Percentiles rank a stretch among this genome's conserved stretches.
These are phyloP conservation scores for Rubia yunnanensis DNA, from an alignment of 257 asterid genomes.

Conservation along the genomic window DNA sequence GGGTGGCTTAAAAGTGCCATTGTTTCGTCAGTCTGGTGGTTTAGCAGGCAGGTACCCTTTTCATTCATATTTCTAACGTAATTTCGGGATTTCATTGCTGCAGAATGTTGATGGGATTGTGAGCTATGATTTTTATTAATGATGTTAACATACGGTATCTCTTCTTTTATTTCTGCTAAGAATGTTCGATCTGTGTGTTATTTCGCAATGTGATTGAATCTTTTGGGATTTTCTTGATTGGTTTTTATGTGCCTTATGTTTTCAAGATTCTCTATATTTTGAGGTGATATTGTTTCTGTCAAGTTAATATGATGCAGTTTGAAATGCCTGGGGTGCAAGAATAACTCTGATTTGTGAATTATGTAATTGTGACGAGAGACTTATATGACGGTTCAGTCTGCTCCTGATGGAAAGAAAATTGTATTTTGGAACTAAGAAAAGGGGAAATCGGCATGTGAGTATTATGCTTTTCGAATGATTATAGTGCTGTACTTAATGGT, in stretches of 20 bases:
- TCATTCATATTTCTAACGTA: neutral
- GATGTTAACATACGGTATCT: neutral
- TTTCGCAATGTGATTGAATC: constrained; percentile 3
- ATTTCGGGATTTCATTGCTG: constrained; percentile 1
- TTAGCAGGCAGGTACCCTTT: constrained; percentile 34
- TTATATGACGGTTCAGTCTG: neutral
- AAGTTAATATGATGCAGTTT: neutral
- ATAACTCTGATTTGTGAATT: neutral
- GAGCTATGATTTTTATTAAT: constrained; percentile 1
- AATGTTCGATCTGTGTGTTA: constrained; percentile 15
- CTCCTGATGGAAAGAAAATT: neutral
- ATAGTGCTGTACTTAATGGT: constrained; percentile 1
- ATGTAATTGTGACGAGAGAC: neutral
- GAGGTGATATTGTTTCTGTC: neutral
- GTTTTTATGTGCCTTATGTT: neutral
- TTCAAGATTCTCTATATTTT: neutral
- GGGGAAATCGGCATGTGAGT: neutral
- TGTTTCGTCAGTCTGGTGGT: neutral
- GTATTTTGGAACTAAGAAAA: neutral
- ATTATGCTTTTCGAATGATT: neutral
- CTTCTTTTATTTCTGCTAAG: neutral
- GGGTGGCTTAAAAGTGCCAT: neutral
- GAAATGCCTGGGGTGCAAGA: neutral
- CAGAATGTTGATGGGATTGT: constrained; percentile 3
- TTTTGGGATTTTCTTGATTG: neutral